phyloP scores from a whole-genome alignment of 352 stramenopile genomes.

The Phytophthora ohioensis region DNA sequence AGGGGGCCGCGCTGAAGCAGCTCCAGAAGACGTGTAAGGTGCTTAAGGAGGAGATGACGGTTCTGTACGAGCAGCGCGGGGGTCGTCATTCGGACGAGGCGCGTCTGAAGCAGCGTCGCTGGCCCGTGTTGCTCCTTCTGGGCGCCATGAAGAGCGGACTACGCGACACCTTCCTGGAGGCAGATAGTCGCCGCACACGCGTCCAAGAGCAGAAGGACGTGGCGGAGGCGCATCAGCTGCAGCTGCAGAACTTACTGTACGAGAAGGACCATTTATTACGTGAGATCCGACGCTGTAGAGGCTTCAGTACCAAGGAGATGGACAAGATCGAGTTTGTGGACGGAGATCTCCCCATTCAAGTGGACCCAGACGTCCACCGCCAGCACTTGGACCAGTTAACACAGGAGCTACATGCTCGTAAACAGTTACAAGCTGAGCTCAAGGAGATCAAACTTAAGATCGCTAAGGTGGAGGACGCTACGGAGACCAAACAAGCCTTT shows the following conservation, averaged over 20 bases:
- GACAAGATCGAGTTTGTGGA: slow-evolving; percentile 79
- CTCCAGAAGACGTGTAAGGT: slow-evolving; percentile 59
- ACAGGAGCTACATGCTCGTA: slow-evolving; percentile 65
- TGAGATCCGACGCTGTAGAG: slow-evolving; percentile 77
- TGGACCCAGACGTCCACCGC: slow-evolving; percentile 60
- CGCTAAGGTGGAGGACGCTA: slow-evolving; percentile 59
- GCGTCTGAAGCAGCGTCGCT: slow-evolving; percentile 59
- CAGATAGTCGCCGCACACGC: slow-evolving; percentile 67
- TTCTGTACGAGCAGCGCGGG: slow-evolving; percentile 46
- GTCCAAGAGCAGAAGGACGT: slow-evolving; percentile 82
- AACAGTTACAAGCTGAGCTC: slow-evolving; percentile 65
- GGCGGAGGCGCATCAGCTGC: slow-evolving; percentile 76
- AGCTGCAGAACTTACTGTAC: slow-evolving; percentile 86
- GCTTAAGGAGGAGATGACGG: slow-evolving; percentile 51
- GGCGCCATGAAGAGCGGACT: slow-evolving; percentile 61
- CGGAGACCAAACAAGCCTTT: slow-evolving; percentile 69
- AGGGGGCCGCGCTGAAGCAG: slow-evolving; percentile 51
- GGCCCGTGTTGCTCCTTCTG: slow-evolving; percentile 66
- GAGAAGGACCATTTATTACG: slow-evolving; percentile 85
- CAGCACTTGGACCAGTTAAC: slow-evolving; percentile 77
- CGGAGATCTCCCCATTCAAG: slow-evolving; percentile 61
- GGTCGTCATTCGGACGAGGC: slow-evolving; percentile 42
- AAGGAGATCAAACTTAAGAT: slow-evolving; percentile 74
- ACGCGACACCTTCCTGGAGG: slow-evolving; percentile 74
- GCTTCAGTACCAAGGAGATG: slow-evolving; percentile 83